Evolutionary conservation across 352 stramenopile genomes (phyloP).

Genomic region (Phytophthora uliginosa): DNA sequence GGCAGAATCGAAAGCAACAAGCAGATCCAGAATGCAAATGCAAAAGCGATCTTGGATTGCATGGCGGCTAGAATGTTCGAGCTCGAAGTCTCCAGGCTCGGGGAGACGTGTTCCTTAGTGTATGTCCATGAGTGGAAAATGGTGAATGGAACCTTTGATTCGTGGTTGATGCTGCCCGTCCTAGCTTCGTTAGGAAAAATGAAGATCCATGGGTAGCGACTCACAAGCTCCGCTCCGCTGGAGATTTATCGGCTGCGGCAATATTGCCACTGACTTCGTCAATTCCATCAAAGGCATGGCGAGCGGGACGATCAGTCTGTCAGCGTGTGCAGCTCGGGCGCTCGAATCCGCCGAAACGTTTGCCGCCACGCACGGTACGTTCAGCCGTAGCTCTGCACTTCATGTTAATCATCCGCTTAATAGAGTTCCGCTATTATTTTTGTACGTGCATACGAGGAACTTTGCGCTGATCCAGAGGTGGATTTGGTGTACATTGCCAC

Average conservation of each 20-base stretch:
- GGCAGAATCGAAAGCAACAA: too few relatives aligned
- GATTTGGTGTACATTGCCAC: constrained; percentile 94
- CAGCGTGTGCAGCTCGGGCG: constrained; percentile 60
- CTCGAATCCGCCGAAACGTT: constrained; percentile 57
- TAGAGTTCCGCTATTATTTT: background rate
- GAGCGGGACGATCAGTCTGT: constrained; percentile 21
- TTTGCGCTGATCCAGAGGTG: constrained; percentile 76
- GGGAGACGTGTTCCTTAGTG: too few relatives aligned
- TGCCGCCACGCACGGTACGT: constrained; percentile 47
- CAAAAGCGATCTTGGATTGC: too few relatives aligned
- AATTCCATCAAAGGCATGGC: constrained; percentile 48
- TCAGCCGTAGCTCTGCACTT: constrained; percentile 22
- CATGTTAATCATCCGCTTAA: constrained; percentile 19
- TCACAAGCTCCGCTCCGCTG: constrained; percentile 51
- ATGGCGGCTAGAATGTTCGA: too few relatives aligned
- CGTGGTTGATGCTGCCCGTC: too few relatives aligned
- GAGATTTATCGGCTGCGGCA: constrained; percentile 72
- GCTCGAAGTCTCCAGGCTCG: background rate
- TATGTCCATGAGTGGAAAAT: too few relatives aligned
- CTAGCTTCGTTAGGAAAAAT: too few relatives aligned
- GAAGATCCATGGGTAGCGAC: constrained; percentile 15
- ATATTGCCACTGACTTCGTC: constrained; percentile 69
- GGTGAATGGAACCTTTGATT: too few relatives aligned
- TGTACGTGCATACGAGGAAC: constrained; percentile 88
- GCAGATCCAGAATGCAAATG: too few relatives aligned